Conservation (phyloP, 2,329 filamentous ascomycete genomes). For the Hypocreales sp. region DNA sequence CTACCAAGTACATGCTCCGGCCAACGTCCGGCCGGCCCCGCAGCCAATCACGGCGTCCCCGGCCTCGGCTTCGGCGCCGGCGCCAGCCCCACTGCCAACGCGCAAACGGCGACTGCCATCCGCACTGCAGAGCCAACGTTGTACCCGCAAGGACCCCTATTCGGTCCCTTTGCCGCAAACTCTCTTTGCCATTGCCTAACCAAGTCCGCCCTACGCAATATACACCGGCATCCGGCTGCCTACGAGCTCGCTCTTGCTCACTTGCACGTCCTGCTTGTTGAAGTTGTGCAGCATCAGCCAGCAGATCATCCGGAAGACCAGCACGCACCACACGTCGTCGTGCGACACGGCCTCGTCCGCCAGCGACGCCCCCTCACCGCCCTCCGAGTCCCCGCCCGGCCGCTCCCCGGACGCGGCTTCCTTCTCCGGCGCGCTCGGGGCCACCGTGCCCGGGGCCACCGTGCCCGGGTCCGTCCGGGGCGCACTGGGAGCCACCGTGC, state of each 20-base stretch:
- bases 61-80: too few species aligned
- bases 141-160: too few species aligned
- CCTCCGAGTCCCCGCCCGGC: constrained; percentile 1
- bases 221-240: constrained; percentile 41
- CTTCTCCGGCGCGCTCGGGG: too few species aligned
- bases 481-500: background rate
- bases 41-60: too few species aligned
- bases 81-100: too few species aligned
- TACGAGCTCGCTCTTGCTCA: constrained; percentile 34
- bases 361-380: constrained; percentile 5
- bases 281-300: constrained; percentile 44
- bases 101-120: too few species aligned
- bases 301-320: constrained; percentile 42
- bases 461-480: constrained; percentile 1
- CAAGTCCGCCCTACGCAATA: constrained; percentile 25
- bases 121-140: too few species aligned
- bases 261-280: constrained; percentile 34
- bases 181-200: too few species aligned
- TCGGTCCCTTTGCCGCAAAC: too few species aligned
- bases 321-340: constrained; percentile 35
- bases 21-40: too few species aligned
- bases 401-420: too few species aligned
- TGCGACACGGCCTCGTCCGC: constrained; percentile 12
- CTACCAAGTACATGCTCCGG: too few species aligned
- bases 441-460: background rate